These are phyloP conservation scores for Beauveria medogensis DNA, from an alignment of 2,329 filamentous ascomycete genomes.

Conservation along the genomic window DNA sequence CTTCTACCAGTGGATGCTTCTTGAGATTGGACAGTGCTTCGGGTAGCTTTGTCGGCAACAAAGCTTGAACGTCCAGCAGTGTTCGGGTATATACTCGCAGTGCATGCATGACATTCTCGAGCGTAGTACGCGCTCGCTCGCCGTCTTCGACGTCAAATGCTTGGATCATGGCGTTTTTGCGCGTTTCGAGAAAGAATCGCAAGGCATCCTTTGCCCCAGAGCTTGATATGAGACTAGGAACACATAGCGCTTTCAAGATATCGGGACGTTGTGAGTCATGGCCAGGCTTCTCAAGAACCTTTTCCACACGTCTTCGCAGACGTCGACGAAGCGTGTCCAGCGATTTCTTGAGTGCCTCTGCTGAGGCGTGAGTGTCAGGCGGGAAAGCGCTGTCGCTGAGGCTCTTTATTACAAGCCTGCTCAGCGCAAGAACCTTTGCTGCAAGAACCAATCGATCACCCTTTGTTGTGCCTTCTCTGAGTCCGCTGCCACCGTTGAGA, in stretches of 20 bases:
- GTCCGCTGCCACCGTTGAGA: slow-evolving; percentile 32
- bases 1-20: slow-evolving; percentile 61
- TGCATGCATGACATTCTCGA: slow-evolving; percentile 50
- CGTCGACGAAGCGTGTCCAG: slow-evolving; percentile 54
- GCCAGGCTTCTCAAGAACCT: slow-evolving; percentile 57
- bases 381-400: slow-evolving; percentile 45
- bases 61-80: slow-evolving; percentile 64
- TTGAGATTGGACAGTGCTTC: slow-evolving; percentile 64
- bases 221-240: slow-evolving; percentile 74
- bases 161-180: slow-evolving; percentile 58
- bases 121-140: slow-evolving; percentile 27
- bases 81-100: slow-evolving; percentile 70
- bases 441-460: slow-evolving; percentile 48
- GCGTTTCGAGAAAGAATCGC: slow-evolving; percentile 66
- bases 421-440: slow-evolving; percentile 68
- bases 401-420: slow-evolving; percentile 66
- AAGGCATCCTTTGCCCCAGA: slow-evolving; percentile 73
- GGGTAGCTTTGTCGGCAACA: slow-evolving; percentile 65
- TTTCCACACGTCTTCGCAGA: slow-evolving; percentile 61
- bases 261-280: slow-evolving; percentile 37
- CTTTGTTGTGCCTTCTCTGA: slow-evolving; percentile 24
- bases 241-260: slow-evolving; percentile 67
- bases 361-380: slow-evolving; percentile 24
- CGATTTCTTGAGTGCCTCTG: slow-evolving; percentile 58
- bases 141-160: slow-evolving; percentile 48